These are phyloP conservation scores for Spongospora subterranea DNA, from an alignment of 208 protist genomes.

Conservation along the genomic window DNA sequence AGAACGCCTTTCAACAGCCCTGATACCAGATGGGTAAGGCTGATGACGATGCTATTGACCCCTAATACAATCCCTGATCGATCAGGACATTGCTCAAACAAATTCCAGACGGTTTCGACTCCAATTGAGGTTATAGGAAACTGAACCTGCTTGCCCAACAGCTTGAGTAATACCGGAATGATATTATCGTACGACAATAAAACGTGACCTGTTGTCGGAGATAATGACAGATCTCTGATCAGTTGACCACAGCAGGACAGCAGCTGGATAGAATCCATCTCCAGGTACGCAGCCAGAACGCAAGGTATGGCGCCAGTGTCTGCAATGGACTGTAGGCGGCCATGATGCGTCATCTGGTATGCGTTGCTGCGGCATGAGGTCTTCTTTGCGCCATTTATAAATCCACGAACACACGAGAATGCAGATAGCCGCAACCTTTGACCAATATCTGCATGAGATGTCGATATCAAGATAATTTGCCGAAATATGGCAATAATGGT, in stretches of 20 bases:
- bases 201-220: not conserved
- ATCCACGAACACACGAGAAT: not conserved
- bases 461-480: not conserved
- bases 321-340: not conserved
- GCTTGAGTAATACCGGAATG: not conserved
- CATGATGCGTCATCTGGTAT: not conserved
- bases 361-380: no score
- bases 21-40: not conserved
- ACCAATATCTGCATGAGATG: not conserved
- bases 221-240: not conserved
- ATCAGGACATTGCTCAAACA: not conserved
- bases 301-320: not conserved
- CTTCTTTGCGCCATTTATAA: not conserved
- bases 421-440: not conserved
- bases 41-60: not conserved
- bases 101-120: conserved; percentile 30
- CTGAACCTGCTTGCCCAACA: not conserved
- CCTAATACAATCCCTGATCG: not conserved
- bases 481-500: not conserved
- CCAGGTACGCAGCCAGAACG: not conserved
- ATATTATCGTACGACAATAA: not conserved
- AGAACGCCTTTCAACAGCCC: not conserved
- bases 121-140: not conserved
- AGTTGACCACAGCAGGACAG: not conserved
- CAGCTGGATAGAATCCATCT: not conserved